A percentile compares a stretch with the other conserved stretches of the same genome.
Conservation (phyloP, 2,329 filamentous ascomycete genomes). For the Sclerotinia glacialis region DNA sequence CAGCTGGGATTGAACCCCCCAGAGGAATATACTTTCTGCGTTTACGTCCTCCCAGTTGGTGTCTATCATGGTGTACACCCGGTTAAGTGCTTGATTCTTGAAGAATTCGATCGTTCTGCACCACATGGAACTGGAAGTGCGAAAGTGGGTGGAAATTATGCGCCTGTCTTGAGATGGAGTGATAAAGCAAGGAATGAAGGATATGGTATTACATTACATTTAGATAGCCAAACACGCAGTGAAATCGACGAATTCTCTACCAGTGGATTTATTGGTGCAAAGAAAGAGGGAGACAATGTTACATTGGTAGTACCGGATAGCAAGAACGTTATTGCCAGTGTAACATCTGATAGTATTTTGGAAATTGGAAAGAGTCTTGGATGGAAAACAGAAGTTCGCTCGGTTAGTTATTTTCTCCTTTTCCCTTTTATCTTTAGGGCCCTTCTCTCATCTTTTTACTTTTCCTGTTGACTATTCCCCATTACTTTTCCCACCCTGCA, state of each 20-base stretch:
- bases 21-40: slow-evolving; percentile 87
- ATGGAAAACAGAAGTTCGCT: slow-evolving; percentile 76
- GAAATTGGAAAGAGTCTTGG: slow-evolving; percentile 74
- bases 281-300: slow-evolving; percentile 46
- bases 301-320: slow-evolving; percentile 79
- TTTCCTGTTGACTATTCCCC: not conserved
- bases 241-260: slow-evolving; percentile 97
- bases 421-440: not conserved
- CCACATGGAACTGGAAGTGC: slow-evolving; percentile 85
- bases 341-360: slow-evolving; percentile 77
- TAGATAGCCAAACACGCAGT: slow-evolving; percentile 79
- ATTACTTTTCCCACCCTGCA: not conserved
- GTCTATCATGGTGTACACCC: slow-evolving; percentile 90
- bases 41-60: slow-evolving; percentile 87
- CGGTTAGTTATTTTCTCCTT: slow-evolving; percentile 49
- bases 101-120: slow-evolving; percentile 92
- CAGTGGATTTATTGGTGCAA: slow-evolving; percentile 83
- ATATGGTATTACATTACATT: slow-evolving; percentile 90
- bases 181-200: slow-evolving; percentile 75
- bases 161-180: slow-evolving; percentile 83
- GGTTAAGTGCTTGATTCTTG: slow-evolving; percentile 82
- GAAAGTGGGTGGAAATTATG: slow-evolving; percentile 97
- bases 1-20: slow-evolving; percentile 84
- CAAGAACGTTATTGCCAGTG: slow-evolving; percentile 80
- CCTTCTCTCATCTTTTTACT: not conserved